phyloP scores from a whole-genome alignment of 2,329 filamentous ascomycete genomes.

The Acephala macrosclerotiorum region DNA sequence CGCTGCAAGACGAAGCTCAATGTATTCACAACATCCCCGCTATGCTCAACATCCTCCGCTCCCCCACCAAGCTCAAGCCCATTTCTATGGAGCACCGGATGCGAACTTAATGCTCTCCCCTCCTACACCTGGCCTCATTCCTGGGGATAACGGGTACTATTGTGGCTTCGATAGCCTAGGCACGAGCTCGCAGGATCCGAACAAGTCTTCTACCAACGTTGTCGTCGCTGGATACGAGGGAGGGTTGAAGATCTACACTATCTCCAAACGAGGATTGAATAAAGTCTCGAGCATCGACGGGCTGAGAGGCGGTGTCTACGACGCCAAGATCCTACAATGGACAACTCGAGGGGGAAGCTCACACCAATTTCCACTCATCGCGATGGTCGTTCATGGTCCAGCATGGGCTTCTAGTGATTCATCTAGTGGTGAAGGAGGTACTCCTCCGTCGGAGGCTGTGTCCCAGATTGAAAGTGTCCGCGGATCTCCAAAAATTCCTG shows the following conservation, averaged over 20 bases:
- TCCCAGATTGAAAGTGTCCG: constrained; percentile 34
- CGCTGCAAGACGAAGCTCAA: constrained; percentile 55
- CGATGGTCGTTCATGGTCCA: constrained; percentile 81
- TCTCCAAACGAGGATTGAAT: constrained; percentile 76
- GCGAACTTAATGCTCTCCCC: constrained; percentile 66
- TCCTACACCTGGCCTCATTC: constrained; percentile 60
- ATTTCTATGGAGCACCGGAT: constrained; percentile 79
- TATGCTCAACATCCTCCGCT: constrained; percentile 66
- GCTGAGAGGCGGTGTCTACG: constrained; percentile 78
- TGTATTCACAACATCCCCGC: constrained; percentile 58
- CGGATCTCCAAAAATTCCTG: constrained; percentile 47
- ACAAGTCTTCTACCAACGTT: constrained; percentile 61
- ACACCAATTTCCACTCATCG: constrained; percentile 75
- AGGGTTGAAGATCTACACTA: constrained; percentile 76
- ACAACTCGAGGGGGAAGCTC: constrained; percentile 59
- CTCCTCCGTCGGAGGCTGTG: constrained; percentile 32
- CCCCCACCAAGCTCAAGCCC: constrained; percentile 77
- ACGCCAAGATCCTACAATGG: constrained; percentile 84
- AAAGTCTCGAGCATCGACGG: constrained; percentile 76
- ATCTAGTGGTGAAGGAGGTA: constrained; percentile 33
- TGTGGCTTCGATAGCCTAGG: constrained; percentile 80
- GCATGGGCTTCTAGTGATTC: constrained; percentile 50
- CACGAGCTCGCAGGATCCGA: constrained; percentile 43
- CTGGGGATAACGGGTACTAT: constrained; percentile 76
- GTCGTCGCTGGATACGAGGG: constrained; percentile 83